phyloP scores from a whole-genome alignment of 805 yeast species.

The Teunomyces gatunensis region DNA sequence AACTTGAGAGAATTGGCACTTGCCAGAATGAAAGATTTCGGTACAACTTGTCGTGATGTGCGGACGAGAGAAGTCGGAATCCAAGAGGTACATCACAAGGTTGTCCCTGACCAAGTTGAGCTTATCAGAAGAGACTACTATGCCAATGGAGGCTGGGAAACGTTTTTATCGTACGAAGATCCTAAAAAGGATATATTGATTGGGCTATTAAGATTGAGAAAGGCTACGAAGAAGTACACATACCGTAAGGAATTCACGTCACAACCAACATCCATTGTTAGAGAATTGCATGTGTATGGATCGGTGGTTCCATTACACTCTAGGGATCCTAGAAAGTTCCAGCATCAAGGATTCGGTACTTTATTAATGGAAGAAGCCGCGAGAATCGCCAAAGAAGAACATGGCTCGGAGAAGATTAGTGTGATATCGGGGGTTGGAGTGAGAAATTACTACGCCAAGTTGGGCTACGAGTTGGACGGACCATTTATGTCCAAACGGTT shows the following conservation, averaged over 20 bases:
- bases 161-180: constrained; percentile 92
- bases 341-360: constrained; percentile 98
- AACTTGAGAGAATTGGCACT: constrained; percentile 91
- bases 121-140: constrained; percentile 91
- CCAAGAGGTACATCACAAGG: constrained; percentile 96
- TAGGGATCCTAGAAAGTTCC: constrained; percentile 95
- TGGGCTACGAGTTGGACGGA: constrained; percentile 92
- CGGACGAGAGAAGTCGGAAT: constrained; percentile 98
- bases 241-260: constrained; percentile 81
- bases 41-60: constrained; percentile 92
- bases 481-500: constrained; percentile 86
- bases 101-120: constrained; percentile 96
- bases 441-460: constrained; percentile 86
- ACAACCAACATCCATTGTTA: constrained; percentile 89
- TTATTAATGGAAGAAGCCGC: constrained; percentile 98
- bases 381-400: constrained; percentile 91
- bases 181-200: constrained; percentile 94
- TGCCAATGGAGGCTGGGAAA: constrained; percentile 99
- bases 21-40: constrained; percentile 97
- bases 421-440: constrained; percentile 98
- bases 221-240: constrained; percentile 85
- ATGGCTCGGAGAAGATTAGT: constrained; percentile 85
- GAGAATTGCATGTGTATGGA: constrained; percentile 96
- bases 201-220: constrained; percentile 83
- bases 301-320: constrained; percentile 96